A percentile compares a stretch with the other conserved stretches of the same genome.
These are phyloP conservation scores for Thermothelomyces thermophilus DNA, from an alignment of 2,329 filamentous ascomycete genomes.

Conservation along the genomic window DNA sequence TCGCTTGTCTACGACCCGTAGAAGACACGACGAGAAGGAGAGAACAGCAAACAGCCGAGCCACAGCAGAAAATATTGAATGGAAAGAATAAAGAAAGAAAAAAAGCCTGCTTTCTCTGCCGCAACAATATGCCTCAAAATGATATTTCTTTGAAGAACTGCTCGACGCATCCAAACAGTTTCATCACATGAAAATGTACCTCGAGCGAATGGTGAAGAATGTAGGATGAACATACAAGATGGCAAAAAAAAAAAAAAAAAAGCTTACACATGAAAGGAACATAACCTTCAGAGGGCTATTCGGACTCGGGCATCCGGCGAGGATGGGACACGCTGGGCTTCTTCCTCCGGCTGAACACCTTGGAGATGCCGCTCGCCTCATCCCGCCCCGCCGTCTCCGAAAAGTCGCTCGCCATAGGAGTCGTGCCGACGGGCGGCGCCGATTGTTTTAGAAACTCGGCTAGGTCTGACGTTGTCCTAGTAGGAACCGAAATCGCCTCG, in stretches of 20 bases:
- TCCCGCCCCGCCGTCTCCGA: constrained; percentile 31
- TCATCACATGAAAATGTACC: neutral
- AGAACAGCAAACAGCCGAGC: neutral
- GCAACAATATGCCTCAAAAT: no score
- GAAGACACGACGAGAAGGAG: neutral
- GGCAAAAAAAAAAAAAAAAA: neutral
- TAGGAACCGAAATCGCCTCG: constrained; percentile 38
- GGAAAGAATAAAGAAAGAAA: neutral
- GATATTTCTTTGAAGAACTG: no score
- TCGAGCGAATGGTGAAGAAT: neutral
- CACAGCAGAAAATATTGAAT: neutral
- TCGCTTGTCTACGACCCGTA: neutral
- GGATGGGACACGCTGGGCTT: constrained; percentile 31
- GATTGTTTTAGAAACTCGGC: constrained; percentile 67
- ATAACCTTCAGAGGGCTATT: neutral
- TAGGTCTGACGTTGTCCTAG: constrained; percentile 56
- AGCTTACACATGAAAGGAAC: neutral
- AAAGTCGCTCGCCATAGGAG: constrained; percentile 20
- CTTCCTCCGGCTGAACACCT: constrained; percentile 45
- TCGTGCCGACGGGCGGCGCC: constrained; percentile 47
- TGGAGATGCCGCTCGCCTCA: constrained; percentile 38
- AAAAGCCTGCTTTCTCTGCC: no score
- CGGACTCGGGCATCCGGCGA: no score
- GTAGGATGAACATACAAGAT: no score
- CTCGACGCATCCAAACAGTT: neutral